Evolutionary conservation across 2,329 filamentous ascomycete genomes (phyloP).

Genomic region (Fusarium robinianum): DNA sequence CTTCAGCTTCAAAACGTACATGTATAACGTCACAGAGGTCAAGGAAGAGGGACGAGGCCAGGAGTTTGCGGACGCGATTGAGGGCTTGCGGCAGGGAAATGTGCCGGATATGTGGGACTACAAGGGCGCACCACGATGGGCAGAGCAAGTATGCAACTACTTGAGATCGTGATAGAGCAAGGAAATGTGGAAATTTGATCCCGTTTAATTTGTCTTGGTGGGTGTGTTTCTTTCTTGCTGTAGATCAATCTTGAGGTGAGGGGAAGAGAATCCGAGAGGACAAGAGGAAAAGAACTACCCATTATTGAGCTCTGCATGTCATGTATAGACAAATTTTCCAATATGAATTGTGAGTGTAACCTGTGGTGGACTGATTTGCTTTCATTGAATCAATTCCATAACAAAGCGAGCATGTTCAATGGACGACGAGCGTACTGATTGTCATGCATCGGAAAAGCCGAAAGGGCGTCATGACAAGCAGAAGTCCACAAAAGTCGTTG

Average conservation of each 20-base stretch:
- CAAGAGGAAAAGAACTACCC: too few relatives aligned
- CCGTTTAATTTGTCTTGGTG: too few relatives aligned
- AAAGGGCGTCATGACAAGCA: background rate
- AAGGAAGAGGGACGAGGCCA: conserved; percentile 19
- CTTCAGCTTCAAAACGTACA: conserved; percentile 28
- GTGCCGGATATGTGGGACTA: conserved; percentile 30
- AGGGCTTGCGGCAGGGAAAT: conserved; percentile 23
- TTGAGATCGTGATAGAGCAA: conserved; percentile 14
- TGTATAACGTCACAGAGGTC: conserved; percentile 23
- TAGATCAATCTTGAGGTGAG: too few relatives aligned
- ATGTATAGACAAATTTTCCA: too few relatives aligned
- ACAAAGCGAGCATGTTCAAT: background rate
- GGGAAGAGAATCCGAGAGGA: too few relatives aligned
- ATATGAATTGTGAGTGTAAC: too few relatives aligned
- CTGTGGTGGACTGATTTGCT: conserved; percentile 1
- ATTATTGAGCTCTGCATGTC: too few relatives aligned
- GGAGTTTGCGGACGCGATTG: conserved; percentile 26
- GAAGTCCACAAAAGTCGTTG: too few relatives aligned
- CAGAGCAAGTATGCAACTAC: conserved; percentile 18
- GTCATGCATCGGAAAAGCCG: background rate
- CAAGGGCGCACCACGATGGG: conserved; percentile 26
- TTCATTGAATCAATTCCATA: background rate
- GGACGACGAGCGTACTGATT: background rate
- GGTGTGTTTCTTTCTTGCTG: conserved; percentile 4
- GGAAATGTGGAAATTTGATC: too few relatives aligned